Conservation (phyloP, 2,329 filamentous ascomycete genomes). For the Eutypa lata region DNA sequence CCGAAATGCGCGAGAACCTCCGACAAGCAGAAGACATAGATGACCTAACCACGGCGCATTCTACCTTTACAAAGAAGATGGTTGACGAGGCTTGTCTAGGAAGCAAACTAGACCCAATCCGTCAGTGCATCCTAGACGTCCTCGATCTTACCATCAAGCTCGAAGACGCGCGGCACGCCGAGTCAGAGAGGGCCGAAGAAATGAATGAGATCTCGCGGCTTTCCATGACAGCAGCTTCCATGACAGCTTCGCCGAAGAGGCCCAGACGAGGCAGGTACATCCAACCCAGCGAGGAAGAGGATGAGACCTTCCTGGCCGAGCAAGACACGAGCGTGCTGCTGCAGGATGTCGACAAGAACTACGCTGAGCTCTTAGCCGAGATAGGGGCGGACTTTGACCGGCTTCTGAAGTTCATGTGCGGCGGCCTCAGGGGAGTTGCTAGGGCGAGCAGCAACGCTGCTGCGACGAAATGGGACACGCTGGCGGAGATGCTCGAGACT, state of each 20-base stretch:
- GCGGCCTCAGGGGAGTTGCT: slow-evolving; percentile 71
- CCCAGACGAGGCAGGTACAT: slow-evolving; percentile 21
- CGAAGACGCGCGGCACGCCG: slow-evolving; percentile 52
- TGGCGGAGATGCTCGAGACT: slow-evolving; percentile 76
- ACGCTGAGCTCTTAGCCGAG: slow-evolving; percentile 49
- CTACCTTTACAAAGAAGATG: slow-evolving; percentile 59
- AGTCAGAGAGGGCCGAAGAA: slow-evolving; percentile 34
- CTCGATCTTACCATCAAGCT: slow-evolving; percentile 73
- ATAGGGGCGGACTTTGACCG: slow-evolving; percentile 63
- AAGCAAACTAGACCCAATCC: slow-evolving; percentile 65
- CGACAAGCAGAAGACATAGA: slow-evolving; percentile 69
- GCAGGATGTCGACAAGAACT: slow-evolving; percentile 38
- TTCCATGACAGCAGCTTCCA: slow-evolving; percentile 27
- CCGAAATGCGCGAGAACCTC: slow-evolving; percentile 56
- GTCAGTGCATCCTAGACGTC: slow-evolving; percentile 68
- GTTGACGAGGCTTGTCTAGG: slow-evolving; percentile 69
- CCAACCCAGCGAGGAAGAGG: slow-evolving; percentile 27
- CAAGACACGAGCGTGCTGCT: slow-evolving; percentile 24
- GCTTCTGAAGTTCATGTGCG: slow-evolving; percentile 66
- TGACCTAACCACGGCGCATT: slow-evolving; percentile 71
- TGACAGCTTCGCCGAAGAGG: slow-evolving; percentile 31
- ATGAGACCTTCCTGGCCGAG: slow-evolving; percentile 28
- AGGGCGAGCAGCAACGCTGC: slow-evolving; percentile 64
- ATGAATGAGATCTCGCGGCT: slow-evolving; percentile 39
- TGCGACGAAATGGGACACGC: slow-evolving; percentile 68